phyloP scores from a whole-genome alignment of 345 rosid genomes.

The Hypericum androsaemum region DNA sequence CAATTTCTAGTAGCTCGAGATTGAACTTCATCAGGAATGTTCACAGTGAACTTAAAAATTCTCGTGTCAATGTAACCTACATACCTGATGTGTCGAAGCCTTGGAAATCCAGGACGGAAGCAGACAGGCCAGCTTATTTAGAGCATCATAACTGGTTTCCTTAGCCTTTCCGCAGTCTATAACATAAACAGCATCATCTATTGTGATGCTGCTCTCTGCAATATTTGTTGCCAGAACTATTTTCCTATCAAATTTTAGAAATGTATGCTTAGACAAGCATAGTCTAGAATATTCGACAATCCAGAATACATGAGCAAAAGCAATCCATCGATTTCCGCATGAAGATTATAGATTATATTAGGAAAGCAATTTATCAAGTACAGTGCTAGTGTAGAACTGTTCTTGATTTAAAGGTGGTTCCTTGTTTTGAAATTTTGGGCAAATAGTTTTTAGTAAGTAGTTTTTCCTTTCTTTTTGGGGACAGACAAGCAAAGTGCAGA shows the following conservation, averaged over 20 bases:
- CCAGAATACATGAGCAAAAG: too few relatives aligned
- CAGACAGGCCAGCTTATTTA: slow-evolving; percentile 89
- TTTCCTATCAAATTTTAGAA: slow-evolving; percentile 42
- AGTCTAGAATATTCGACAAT: too few relatives aligned
- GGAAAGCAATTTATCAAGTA: too few relatives aligned
- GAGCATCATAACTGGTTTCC: slow-evolving; percentile 96
- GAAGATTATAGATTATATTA: too few relatives aligned
- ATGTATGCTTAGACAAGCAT: too few relatives aligned
- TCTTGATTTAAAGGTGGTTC: too few relatives aligned
- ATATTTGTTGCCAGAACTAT: slow-evolving; percentile 90
- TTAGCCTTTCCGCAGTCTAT: slow-evolving; percentile 95
- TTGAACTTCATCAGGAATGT: slow-evolving; percentile 6
- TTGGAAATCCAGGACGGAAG: slow-evolving; percentile 94
- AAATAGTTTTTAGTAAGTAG: too few relatives aligned
- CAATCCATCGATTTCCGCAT: too few relatives aligned
- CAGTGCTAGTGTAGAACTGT: too few relatives aligned
- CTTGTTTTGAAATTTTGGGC: too few relatives aligned
- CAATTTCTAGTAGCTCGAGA: slow-evolving; percentile 7
- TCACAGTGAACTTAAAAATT: slow-evolving; percentile 4
- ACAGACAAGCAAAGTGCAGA: too few relatives aligned
- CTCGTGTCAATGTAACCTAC: slow-evolving; percentile 4
- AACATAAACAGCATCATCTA: slow-evolving; percentile 94
- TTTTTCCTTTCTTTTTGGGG: too few relatives aligned
- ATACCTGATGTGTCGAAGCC: slow-evolving; percentile 94
- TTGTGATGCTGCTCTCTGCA: slow-evolving; percentile 96